These are phyloP conservation scores for Prunus armeniaca DNA, from an alignment of 306 rosid genomes.

Conservation along the genomic window DNA sequence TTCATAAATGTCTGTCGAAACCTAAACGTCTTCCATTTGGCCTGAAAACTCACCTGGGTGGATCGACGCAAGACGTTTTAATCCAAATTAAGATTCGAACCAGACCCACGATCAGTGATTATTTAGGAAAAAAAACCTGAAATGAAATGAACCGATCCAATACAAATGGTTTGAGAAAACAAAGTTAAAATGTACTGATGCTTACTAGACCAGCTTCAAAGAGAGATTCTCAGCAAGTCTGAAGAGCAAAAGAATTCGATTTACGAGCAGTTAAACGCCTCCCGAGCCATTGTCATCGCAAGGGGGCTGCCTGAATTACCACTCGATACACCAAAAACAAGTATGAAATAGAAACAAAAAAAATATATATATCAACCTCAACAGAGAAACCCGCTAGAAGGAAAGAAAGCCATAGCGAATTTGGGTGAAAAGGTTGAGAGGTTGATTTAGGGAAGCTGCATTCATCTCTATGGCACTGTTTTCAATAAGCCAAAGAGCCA, in stretches of 20 bases:
- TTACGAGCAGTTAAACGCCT: constrained; percentile 76
- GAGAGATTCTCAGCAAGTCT: constrained; percentile 69
- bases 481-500: constrained; percentile 69
- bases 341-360: background rate
- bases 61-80: no score
- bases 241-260: constrained; percentile 73
- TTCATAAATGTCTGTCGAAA: no score
- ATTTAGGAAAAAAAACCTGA: no score
- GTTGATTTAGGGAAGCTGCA: constrained; percentile 66
- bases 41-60: no score
- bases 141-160: no score
- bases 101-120: background rate
- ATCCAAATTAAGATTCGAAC: no score
- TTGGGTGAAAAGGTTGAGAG: constrained; percentile 31
- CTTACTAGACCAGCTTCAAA: constrained; percentile 97
- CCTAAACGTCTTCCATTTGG: no score
- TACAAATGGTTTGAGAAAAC: background rate
- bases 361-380: constrained; percentile 42
- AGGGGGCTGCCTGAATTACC: constrained; percentile 90
- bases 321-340: constrained; percentile 28
- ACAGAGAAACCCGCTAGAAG: constrained; percentile 25
- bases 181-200: constrained; percentile 42
- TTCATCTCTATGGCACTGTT: constrained; percentile 75
- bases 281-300: constrained; percentile 38
- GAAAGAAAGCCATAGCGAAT: constrained; percentile 7